These are phyloP conservation scores for Echium plantagineum DNA, from an alignment of 257 asterid species.

Conservation along the genomic window DNA sequence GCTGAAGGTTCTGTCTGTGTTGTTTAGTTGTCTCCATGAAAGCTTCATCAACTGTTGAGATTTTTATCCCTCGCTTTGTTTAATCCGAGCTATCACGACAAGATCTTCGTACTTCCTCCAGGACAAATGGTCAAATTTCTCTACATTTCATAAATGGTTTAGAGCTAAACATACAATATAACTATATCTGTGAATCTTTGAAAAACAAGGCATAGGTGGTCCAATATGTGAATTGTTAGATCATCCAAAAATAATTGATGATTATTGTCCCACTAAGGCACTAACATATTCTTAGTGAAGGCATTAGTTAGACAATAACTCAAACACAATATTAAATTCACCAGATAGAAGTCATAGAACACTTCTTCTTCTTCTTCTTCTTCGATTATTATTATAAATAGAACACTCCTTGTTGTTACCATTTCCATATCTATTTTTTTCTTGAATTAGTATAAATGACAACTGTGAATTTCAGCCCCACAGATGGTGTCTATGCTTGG, in stretches of 20 bases:
- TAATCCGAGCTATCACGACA: background rate
- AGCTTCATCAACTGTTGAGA: too few species aligned
- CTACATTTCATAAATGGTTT: background rate
- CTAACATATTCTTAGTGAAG: background rate
- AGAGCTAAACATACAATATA: background rate
- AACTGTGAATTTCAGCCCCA: constrained; percentile 51
- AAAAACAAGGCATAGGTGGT: background rate
- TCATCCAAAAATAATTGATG: background rate
- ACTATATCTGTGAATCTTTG: background rate
- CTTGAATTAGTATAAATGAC: constrained; percentile 14
- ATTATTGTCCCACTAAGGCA: background rate
- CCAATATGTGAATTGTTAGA: background rate
- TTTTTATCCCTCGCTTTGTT: background rate
- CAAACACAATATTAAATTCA: background rate
- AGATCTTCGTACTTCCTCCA: background rate
- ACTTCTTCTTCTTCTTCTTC: too few species aligned
- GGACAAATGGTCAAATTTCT: background rate
- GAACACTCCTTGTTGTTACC: too few species aligned
- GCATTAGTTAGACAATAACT: background rate
- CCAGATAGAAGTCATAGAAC: background rate
- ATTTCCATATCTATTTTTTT: background rate
- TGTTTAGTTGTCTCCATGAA: background rate
- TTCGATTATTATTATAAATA: too few species aligned
- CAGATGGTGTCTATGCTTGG: constrained; percentile 80
- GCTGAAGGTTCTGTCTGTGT: background rate